Evolutionary conservation across 192 early-diverging fungal genomes (phyloP).

Genomic region (Entomortierella parvispora): DNA sequence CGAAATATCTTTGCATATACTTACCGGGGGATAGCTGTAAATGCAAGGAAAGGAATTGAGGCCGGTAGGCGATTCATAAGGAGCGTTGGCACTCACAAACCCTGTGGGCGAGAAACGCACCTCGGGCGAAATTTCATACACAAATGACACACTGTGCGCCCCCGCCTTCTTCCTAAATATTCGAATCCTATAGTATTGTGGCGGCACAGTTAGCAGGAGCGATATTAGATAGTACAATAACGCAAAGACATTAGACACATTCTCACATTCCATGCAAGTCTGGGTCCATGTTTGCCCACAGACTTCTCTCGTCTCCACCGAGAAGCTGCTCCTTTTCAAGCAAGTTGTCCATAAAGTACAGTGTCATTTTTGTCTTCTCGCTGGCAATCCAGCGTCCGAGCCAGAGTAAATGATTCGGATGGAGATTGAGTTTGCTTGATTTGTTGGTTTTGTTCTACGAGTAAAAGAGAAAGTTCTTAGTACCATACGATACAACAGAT

Average conservation of each 20-base stretch:
- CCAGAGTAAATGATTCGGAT: conserved; percentile 56
- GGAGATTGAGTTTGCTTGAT: conserved; percentile 46
- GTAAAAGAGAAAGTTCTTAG: too few relatives aligned
- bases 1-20: background rate
- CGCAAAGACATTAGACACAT: background rate
- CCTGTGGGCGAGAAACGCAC: conserved; percentile 56
- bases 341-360: conserved; percentile 60
- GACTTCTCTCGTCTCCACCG: conserved; percentile 51
- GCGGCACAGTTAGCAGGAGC: too few relatives aligned
- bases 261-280: conserved; percentile 61
- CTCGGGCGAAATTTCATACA: conserved; percentile 55
- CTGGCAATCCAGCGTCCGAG: conserved; percentile 53
- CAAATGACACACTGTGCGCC: conserved; percentile 55
- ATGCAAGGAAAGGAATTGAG: conserved; percentile 66
- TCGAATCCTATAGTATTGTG: conserved; percentile 49
- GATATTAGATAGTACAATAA: background rate
- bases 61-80: conserved; percentile 61
- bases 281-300: conserved; percentile 58
- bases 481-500: too few relatives aligned
- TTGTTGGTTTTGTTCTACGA: conserved; percentile 19
- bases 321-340: conserved; percentile 57
- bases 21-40: conserved; percentile 62
- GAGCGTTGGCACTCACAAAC: conserved; percentile 49
- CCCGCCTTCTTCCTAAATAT: conserved; percentile 57
- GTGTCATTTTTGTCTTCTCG: conserved; percentile 60